A percentile compares a stretch with the other conserved stretches of the same genome.
phyloP scores from a whole-genome alignment of 768 basidiomycete genomes.

The Amyloporia xantha region DNA sequence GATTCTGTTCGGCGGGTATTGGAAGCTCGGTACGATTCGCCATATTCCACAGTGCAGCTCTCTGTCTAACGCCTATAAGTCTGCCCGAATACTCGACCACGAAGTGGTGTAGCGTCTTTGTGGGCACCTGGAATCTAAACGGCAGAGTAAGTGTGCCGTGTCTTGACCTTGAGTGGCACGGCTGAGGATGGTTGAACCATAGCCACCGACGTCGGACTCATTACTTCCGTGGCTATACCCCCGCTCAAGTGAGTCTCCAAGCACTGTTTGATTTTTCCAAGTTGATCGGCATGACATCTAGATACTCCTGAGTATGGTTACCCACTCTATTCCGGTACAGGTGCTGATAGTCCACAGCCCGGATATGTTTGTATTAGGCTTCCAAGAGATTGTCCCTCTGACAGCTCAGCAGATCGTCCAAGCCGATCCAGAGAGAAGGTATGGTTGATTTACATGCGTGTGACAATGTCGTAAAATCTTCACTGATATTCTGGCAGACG shows the following conservation, averaged over 20 bases:
- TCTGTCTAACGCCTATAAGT: no score
- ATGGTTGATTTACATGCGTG: constrained; percentile 10
- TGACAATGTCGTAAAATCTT: background rate
- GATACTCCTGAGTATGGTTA: constrained; percentile 43
- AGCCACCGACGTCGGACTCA: constrained; percentile 80
- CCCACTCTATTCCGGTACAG: background rate
- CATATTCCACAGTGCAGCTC: no score
- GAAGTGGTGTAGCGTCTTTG: constrained; percentile 66
- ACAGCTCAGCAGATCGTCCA: constrained; percentile 98
- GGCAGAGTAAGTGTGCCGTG: constrained; percentile 53
- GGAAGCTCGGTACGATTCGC: constrained; percentile 49
- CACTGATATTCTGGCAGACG: constrained; percentile 39
- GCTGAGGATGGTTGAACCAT: background rate
- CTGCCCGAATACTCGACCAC: constrained; percentile 79
- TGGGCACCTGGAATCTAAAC: constrained; percentile 95
- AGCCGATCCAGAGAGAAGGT: constrained; percentile 91
- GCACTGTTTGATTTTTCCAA: background rate
- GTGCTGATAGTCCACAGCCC: constrained; percentile 41
- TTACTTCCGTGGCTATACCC: constrained; percentile 91
- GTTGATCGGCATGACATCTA: constrained; percentile 4
- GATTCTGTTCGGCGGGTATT: constrained; percentile 75
- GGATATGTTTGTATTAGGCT: constrained; percentile 85
- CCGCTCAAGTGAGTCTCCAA: constrained; percentile 49
- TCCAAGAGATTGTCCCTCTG: constrained; percentile 96
- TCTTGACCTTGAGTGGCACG: background rate